Evolutionary conservation across 176 grass and related monocot species (phyloP), one percentile per base, ranked within the genome.

Genomic region (Avena insularis): DNA sequence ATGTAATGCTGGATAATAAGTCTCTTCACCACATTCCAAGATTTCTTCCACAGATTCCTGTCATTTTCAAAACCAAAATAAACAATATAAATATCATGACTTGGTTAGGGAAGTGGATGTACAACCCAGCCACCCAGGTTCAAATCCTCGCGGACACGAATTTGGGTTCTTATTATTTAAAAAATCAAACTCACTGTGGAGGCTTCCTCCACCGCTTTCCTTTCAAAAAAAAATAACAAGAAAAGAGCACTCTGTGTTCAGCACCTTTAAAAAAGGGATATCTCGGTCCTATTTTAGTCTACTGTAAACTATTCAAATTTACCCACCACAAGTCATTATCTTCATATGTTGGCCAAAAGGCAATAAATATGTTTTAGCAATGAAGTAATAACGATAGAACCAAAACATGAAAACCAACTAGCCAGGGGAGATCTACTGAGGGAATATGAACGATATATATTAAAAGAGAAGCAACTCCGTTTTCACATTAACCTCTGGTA

Each of bases 1-100:
- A 87, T 95, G 91, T 71, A 95, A 81, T 91, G 96, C 96, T 81
- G 96, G 90, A 93, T 95, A 98, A 85, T 93, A 98, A 38, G 85
- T 98, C 79, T 95, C 93, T 92, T 95, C 93, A 38, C 96, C 96
- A 88, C 86, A 79, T 86, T 98, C 96, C 59, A 95, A 83, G 43
- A 78, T 54, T 81, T 83, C 88, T 78, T 88, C 84, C 5, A 36
- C 78, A 29, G 9, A 13, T 46, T 86, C 45, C 45, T 46, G 6
- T 46, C 45, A 85, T 87, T 67, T 84, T 60, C 72, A 86, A 36
- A 82, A 75, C 55, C 51, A 88, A 84, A 89, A 63, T 25, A 83
- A 47, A 77, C 7, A 79, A 68, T 48, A 38, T 38, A 38, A 38
- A 38, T 38, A 38, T 38, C 36, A 38, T 38, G 36, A 38, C 36